Conservation (phyloP, 2,329 filamentous ascomycete genomes). For the Penicillium sp. region DNA sequence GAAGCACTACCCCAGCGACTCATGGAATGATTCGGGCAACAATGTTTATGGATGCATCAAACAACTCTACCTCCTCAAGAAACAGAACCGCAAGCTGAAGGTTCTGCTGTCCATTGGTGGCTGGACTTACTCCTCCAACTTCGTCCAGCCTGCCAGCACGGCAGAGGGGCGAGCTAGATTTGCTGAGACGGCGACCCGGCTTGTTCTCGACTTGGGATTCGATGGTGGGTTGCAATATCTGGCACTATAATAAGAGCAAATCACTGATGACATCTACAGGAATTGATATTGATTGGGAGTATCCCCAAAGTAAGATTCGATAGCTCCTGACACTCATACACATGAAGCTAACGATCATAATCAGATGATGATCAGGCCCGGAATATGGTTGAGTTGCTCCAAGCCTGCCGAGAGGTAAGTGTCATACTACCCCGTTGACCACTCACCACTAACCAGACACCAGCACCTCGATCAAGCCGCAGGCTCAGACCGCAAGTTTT, state of each 20-base stretch:
- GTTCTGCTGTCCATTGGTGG: slow-evolving; percentile 80
- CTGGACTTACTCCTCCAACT: slow-evolving; percentile 76
- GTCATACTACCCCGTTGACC: neutral
- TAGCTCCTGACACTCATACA: neutral
- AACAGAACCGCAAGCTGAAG: slow-evolving; percentile 73
- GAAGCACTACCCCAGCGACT: slow-evolving; percentile 69
- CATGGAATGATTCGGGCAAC: slow-evolving; percentile 64
- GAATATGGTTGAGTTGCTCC: slow-evolving; percentile 46
- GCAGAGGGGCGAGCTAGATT: slow-evolving; percentile 62
- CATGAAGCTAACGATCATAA: slow-evolving; percentile 10
- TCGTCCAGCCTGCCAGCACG: slow-evolving; percentile 65
- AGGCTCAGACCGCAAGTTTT: slow-evolving; percentile 44
- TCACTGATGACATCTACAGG: slow-evolving; percentile 21
- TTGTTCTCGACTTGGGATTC: slow-evolving; percentile 77
- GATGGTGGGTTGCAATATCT: slow-evolving; percentile 29
- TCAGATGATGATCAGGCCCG: slow-evolving; percentile 44
- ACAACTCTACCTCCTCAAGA: slow-evolving; percentile 74
- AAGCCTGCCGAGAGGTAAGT: slow-evolving; percentile 41
- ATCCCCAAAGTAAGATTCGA: slow-evolving; percentile 37
- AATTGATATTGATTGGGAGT: slow-evolving; percentile 52
- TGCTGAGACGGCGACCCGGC: slow-evolving; percentile 66
- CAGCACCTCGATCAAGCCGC: slow-evolving; percentile 41
- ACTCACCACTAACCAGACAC: slow-evolving; percentile 4
- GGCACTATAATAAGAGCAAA: neutral
- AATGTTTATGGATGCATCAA: slow-evolving; percentile 78